These are phyloP conservation scores for Smallanthus sonchifolius DNA, from an alignment of 129 eudicot species.

Conservation along the genomic window DNA sequence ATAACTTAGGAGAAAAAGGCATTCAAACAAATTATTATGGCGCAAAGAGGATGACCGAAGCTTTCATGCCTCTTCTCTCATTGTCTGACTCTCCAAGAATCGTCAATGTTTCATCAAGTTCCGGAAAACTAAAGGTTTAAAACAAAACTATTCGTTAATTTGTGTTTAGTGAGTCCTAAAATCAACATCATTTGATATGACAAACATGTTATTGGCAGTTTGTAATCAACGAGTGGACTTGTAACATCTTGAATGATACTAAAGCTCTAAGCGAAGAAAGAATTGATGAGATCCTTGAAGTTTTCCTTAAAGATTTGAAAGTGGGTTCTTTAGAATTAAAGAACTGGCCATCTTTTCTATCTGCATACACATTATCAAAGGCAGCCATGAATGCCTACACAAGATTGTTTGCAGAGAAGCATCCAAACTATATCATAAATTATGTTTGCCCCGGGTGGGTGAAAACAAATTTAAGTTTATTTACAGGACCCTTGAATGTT, in stretches of 20 bases:
- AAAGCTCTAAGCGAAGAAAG: slow-evolving; percentile 48
- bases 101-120: slow-evolving; percentile 47
- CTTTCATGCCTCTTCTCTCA: slow-evolving; percentile 54
- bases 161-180: not conserved
- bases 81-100: slow-evolving; percentile 66
- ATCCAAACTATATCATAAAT: slow-evolving; percentile 39
- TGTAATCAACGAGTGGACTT: slow-evolving; percentile 53
- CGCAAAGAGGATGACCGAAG: slow-evolving; percentile 50
- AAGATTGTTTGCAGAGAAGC: slow-evolving; percentile 50
- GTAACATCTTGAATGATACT: slow-evolving; percentile 33
- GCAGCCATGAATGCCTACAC: slow-evolving; percentile 72
- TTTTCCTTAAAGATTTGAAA: slow-evolving; percentile 48
- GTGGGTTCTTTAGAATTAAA: slow-evolving; percentile 35
- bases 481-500: slow-evolving; percentile 32
- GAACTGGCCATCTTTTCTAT: slow-evolving; percentile 44
- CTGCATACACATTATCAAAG: slow-evolving; percentile 56
- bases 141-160: not conserved
- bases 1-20: slow-evolving; percentile 43
- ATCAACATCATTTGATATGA: not conserved
- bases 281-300: slow-evolving; percentile 45
- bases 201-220: slow-evolving; percentile 31
- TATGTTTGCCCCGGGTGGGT: slow-evolving; percentile 60
- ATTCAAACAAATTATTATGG: slow-evolving; percentile 62
- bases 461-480: slow-evolving; percentile 43
- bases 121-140: slow-evolving; percentile 50